These are phyloP conservation scores for Clonostachys rosea DNA, from an alignment of 2,329 filamentous ascomycete genomes.

Conservation along the genomic window DNA sequence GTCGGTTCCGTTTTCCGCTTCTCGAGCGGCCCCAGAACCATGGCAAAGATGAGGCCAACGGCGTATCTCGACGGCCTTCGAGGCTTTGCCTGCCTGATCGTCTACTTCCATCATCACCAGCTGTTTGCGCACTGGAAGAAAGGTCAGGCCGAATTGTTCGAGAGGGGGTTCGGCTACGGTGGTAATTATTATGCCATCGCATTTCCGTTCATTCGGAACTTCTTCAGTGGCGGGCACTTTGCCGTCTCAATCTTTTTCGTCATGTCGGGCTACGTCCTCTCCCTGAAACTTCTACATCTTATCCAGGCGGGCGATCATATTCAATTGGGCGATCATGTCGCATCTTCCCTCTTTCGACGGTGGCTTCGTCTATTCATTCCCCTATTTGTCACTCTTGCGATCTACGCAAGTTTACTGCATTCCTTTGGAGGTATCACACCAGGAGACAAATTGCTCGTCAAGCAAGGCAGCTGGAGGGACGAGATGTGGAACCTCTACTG, in stretches of 20 bases:
- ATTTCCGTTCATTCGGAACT: slow-evolving; percentile 52
- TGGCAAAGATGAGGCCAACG: slow-evolving; percentile 29
- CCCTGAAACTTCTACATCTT: slow-evolving; percentile 40
- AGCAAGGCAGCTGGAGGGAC: slow-evolving; percentile 32
- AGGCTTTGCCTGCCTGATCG: slow-evolving; percentile 62
- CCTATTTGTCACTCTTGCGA: slow-evolving; percentile 41
- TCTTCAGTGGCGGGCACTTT: slow-evolving; percentile 59
- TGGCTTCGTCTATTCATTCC: slow-evolving; percentile 45
- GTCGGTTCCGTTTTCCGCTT: too few species aligned
- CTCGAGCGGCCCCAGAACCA: too few species aligned
- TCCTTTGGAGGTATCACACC: slow-evolving; percentile 26
- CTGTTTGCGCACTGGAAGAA: slow-evolving; percentile 47
- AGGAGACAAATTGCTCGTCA: slow-evolving; percentile 24
- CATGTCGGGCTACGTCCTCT: slow-evolving; percentile 53
- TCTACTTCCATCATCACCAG: slow-evolving; percentile 59
- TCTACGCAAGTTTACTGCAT: slow-evolving; percentile 46
- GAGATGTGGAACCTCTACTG: slow-evolving; percentile 45
- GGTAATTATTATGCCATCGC: slow-evolving; percentile 40
- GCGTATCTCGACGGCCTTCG: slow-evolving; percentile 60
- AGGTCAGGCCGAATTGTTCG: slow-evolving; percentile 32
- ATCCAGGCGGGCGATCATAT: slow-evolving; percentile 35
- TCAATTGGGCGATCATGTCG: slow-evolving; percentile 35
- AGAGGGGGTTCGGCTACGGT: slow-evolving; percentile 47
- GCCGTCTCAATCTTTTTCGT: slow-evolving; percentile 54
- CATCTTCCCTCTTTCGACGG: slow-evolving; percentile 41